phyloP scores from a whole-genome alignment of 805 yeast genomes.

The Cyberlindnera galapagoensis region DNA sequence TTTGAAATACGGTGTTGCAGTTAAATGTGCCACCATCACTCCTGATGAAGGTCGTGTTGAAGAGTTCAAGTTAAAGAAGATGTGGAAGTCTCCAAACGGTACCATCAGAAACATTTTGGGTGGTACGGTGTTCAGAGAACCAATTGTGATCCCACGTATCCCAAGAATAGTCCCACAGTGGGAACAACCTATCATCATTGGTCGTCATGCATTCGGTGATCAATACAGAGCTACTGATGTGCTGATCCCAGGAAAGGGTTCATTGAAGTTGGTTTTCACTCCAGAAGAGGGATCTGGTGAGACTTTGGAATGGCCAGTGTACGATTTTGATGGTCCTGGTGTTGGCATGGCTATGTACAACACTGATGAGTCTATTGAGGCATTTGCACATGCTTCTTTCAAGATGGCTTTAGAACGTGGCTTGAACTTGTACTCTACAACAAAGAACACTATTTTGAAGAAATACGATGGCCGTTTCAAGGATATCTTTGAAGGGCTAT shows the following conservation, averaged over 20 bases:
- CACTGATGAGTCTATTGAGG: slow-evolving; percentile 84
- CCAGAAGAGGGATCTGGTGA: slow-evolving; percentile 56
- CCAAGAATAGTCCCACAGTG: slow-evolving; percentile 88
- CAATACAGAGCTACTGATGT: slow-evolving; percentile 92
- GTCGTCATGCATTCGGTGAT: slow-evolving; percentile 97
- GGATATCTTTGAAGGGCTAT: slow-evolving; percentile 82
- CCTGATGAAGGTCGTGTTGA: slow-evolving; percentile 94
- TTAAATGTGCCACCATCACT: slow-evolving; percentile 98
- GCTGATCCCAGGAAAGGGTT: slow-evolving; percentile 74
- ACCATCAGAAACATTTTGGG: slow-evolving; percentile 93
- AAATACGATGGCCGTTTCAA: slow-evolving; percentile 93
- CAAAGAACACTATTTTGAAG: slow-evolving; percentile 93
- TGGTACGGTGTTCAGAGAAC: slow-evolving; percentile 96
- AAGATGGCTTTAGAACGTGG: slow-evolving; percentile 75
- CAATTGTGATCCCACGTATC: slow-evolving; percentile 82
- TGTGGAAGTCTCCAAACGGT: slow-evolving; percentile 98
- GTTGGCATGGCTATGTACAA: slow-evolving; percentile 93
- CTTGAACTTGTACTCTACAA: slow-evolving; percentile 77
- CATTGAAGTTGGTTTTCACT: slow-evolving; percentile 67
- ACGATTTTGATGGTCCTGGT: slow-evolving; percentile 56
- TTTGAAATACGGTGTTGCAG: slow-evolving; percentile 82
- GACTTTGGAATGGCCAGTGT: slow-evolving; percentile 53
- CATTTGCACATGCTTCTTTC: slow-evolving; percentile 92
- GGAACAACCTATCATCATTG: slow-evolving; percentile 94
- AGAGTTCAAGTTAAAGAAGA: slow-evolving; percentile 84